Evolutionary conservation across 352 stramenopile genomes (phyloP).

Genomic region (Pythium volutum): DNA sequence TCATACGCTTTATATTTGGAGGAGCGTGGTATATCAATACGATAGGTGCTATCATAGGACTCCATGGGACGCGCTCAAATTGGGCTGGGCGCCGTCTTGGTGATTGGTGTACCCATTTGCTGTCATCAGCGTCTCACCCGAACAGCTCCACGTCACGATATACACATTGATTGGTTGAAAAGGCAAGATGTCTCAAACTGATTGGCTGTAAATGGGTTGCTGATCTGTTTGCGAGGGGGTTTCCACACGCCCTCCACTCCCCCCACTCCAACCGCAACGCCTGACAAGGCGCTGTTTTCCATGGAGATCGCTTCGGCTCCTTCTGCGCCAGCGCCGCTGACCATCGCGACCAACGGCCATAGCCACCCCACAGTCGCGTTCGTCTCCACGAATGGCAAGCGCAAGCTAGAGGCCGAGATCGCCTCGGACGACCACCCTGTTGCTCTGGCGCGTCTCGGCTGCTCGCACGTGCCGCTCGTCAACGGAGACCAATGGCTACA

Average conservation of each 20-base stretch:
- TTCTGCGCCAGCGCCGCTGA: conserved; percentile 3
- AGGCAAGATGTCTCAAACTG: neutral
- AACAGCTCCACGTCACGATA: neutral
- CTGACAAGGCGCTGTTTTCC: neutral
- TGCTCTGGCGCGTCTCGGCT: neutral
- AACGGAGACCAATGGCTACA: conserved; percentile 3
- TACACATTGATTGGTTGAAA: neutral
- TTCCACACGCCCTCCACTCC: too few relatives aligned
- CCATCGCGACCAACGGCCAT: conserved; percentile 11
- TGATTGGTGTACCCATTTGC: neutral
- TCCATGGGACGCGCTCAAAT: too few relatives aligned
- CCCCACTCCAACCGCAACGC: neutral
- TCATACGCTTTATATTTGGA: neutral
- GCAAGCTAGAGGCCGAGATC: neutral
- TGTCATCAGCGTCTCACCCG: neutral
- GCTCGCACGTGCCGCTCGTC: conserved; percentile 6
- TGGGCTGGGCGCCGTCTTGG: conserved; percentile 1
- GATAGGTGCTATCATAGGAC: too few relatives aligned
- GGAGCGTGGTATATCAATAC: too few relatives aligned
- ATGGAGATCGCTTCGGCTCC: conserved; percentile 6
- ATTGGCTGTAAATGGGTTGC: neutral
- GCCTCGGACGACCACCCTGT: neutral
- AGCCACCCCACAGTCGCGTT: neutral
- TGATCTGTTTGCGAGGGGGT: neutral
- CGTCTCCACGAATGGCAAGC: conserved; percentile 2